A percentile compares a stretch with the other conserved stretches of the same genome.
phyloP scores from a whole-genome alignment of 1,284 basidiomycete genomes.

The Peniophora sp. region DNA sequence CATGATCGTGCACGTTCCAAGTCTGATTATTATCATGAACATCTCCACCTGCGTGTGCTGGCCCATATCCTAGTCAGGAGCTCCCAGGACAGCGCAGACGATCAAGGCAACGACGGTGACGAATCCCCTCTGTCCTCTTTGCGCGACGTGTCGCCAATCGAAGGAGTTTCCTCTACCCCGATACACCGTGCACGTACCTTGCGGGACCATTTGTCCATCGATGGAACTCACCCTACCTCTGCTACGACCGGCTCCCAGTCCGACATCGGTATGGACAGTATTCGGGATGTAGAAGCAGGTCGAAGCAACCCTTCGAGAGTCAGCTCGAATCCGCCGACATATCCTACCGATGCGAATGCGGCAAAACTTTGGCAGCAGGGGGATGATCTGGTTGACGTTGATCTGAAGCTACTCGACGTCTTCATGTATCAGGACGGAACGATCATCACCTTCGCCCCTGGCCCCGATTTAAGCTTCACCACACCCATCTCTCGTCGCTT shows the following conservation, averaged over 20 bases:
- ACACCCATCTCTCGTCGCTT: constrained; percentile 23
- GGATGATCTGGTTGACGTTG: too few relatives aligned
- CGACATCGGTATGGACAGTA: too few relatives aligned
- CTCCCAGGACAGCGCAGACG: too few relatives aligned
- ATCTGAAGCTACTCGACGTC: too few relatives aligned
- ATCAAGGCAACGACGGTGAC: constrained; percentile 16
- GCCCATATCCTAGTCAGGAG: constrained; percentile 39
- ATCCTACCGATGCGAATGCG: constrained; percentile 21
- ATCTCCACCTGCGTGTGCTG: constrained; percentile 60
- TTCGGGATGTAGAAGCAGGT: neutral
- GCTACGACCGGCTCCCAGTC: too few relatives aligned
- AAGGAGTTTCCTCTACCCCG: constrained; percentile 35
- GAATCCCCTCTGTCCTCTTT: constrained; percentile 13
- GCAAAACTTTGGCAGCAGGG: constrained; percentile 32
- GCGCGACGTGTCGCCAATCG: constrained; percentile 20
- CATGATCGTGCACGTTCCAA: constrained; percentile 49
- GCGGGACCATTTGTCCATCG: constrained; percentile 14
- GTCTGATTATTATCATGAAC: constrained; percentile 58
- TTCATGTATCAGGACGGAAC: too few relatives aligned
- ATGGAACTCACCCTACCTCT: too few relatives aligned
- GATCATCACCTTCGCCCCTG: too few relatives aligned
- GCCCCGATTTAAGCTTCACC: too few relatives aligned
- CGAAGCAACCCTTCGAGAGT: neutral
- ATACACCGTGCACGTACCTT: constrained; percentile 17
- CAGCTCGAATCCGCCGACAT: too few relatives aligned